Evolutionary conservation across 2,329 filamentous ascomycete species (phyloP).

Genomic region (Alternaria sp.): DNA sequence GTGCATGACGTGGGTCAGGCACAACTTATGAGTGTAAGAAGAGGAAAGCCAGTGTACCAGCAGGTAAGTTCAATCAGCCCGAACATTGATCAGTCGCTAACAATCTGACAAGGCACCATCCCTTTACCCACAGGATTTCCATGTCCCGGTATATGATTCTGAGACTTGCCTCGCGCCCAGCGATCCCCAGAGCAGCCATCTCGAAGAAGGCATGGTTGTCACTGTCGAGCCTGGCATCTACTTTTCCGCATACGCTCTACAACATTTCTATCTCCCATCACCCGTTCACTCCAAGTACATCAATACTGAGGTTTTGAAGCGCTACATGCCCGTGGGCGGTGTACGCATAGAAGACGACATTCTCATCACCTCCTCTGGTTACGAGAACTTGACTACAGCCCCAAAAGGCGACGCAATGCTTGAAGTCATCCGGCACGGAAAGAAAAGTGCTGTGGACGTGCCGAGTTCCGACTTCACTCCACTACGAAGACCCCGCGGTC

Average conservation of each 20-base stretch:
- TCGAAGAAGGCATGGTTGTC: slow-evolving; percentile 63
- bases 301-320: slow-evolving; percentile 72
- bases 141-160: slow-evolving; percentile 40
- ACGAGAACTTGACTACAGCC: slow-evolving; percentile 75
- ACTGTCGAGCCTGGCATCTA: slow-evolving; percentile 69
- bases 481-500: not conserved
- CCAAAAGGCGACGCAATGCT: slow-evolving; percentile 73
- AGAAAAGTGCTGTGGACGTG: slow-evolving; percentile 2
- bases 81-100: slow-evolving; percentile 11
- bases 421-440: slow-evolving; percentile 54
- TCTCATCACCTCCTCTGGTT: slow-evolving; percentile 71
- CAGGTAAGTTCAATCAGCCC: slow-evolving; percentile 24
- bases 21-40: slow-evolving; percentile 42
- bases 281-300: slow-evolving; percentile 78
- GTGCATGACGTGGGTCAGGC: slow-evolving; percentile 71
- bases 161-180: slow-evolving; percentile 40
- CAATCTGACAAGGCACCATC: slow-evolving; percentile 27
- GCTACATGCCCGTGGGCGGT: slow-evolving; percentile 83
- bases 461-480: not conserved
- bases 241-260: slow-evolving; percentile 89
- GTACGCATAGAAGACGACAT: slow-evolving; percentile 78
- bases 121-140: slow-evolving; percentile 40
- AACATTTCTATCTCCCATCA: slow-evolving; percentile 73
- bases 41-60: slow-evolving; percentile 27
- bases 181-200: slow-evolving; percentile 41